Percentiles rank a stretch among this genome's conserved stretches.
Evolutionary conservation across 1,284 basidiomycete species (phyloP).

Genomic region (Inonotus obliquus): DNA sequence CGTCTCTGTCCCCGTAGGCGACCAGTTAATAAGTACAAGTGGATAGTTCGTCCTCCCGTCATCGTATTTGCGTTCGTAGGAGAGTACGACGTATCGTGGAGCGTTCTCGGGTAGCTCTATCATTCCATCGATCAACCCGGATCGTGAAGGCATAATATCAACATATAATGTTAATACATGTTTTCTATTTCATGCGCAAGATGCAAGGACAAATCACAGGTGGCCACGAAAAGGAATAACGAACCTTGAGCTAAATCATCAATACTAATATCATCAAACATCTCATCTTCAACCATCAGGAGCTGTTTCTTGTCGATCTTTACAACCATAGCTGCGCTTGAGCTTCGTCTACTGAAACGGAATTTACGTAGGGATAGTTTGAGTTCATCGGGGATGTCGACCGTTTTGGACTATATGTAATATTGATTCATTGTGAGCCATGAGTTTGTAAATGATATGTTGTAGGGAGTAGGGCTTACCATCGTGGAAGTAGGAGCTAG

Average conservation of each 20-base stretch:
- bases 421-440: background rate
- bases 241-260: slow-evolving; percentile 84
- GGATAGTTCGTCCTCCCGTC: slow-evolving; percentile 88
- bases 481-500: background rate
- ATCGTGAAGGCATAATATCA: background rate
- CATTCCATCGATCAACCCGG: background rate
- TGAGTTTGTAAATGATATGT: background rate
- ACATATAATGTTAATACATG: too few species aligned
- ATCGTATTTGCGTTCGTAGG: slow-evolving; percentile 75
- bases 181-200: too few species aligned
- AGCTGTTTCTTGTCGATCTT: slow-evolving; percentile 63
- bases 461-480: background rate
- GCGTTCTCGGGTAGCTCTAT: slow-evolving; percentile 87
- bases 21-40: slow-evolving; percentile 84
- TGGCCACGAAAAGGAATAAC: too few species aligned
- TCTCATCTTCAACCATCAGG: slow-evolving; percentile 78
- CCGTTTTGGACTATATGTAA: slow-evolving; percentile 12
- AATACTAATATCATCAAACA: slow-evolving; percentile 69
- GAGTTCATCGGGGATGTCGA: slow-evolving; percentile 62
- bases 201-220: too few species aligned
- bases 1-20: slow-evolving; percentile 69
- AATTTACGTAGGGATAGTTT: slow-evolving; percentile 79
- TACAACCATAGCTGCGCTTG: slow-evolving; percentile 73
- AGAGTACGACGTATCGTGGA: slow-evolving; percentile 83
- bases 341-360: slow-evolving; percentile 65